These are phyloP conservation scores for Talaromyces nanjingensis DNA, from an alignment of 495 filamentous ascomycete species.

Conservation along the genomic window DNA sequence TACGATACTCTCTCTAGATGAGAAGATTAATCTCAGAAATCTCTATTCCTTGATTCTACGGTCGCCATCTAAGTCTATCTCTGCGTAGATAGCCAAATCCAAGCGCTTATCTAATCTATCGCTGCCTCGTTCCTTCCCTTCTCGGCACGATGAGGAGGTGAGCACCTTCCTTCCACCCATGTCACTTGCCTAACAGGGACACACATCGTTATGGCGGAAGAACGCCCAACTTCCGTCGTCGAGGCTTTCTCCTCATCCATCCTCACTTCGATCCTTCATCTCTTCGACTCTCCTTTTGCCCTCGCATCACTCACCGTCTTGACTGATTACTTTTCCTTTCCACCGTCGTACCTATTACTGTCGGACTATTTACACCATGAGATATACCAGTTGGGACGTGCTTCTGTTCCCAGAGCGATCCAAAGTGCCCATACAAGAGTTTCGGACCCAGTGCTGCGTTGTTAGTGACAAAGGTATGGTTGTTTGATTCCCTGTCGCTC, in stretches of 20 bases:
- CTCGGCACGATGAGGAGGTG: neutral
- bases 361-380: conserved; percentile 42
- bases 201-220: neutral
- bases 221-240: neutral
- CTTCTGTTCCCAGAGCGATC: conserved; percentile 64
- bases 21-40: neutral
- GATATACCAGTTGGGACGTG: conserved; percentile 81
- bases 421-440: conserved; percentile 73
- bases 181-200: neutral
- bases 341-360: conserved; percentile 4
- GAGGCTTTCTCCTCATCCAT: neutral
- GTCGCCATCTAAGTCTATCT: neutral
- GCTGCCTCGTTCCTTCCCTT: neutral
- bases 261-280: neutral
- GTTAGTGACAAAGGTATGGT: conserved; percentile 55
- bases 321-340: neutral
- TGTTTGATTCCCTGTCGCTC: neutral
- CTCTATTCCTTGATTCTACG: neutral
- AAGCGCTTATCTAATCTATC: neutral
- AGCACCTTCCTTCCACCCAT: neutral
- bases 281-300: neutral
- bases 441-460: conserved; percentile 76
- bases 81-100: neutral
- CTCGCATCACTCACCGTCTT: neutral
- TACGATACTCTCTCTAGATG: too few relatives aligned